These are phyloP conservation scores for Fraxinus floribunda DNA, from an alignment of 305 asterid genomes.

Conservation along the genomic window DNA sequence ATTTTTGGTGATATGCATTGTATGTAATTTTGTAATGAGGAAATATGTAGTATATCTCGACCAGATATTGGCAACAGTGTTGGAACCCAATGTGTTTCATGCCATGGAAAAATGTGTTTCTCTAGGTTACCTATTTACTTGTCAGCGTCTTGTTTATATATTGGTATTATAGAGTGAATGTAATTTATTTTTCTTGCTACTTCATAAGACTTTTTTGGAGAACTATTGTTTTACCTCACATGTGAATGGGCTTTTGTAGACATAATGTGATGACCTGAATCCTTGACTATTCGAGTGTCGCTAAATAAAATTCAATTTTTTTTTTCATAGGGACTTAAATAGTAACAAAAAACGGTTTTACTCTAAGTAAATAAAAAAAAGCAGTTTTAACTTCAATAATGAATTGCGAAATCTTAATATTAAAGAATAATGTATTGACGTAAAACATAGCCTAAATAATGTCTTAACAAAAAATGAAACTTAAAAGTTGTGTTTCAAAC, in stretches of 20 bases:
- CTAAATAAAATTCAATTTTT: no score
- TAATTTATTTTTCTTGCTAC: neutral
- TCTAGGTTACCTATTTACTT: conserved; percentile 1
- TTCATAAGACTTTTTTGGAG: neutral
- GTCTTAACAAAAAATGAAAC: no score
- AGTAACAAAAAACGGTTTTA: no score
- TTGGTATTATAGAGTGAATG: neutral
- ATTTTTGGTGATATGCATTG: conserved; percentile 51
- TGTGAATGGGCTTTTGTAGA: neutral
- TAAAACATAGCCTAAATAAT: no score
- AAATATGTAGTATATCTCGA: conserved; percentile 62
- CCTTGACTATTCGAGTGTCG: no score
- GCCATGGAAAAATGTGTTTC: conserved; percentile 23
- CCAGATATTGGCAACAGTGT: conserved; percentile 42
- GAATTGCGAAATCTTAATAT: no score
- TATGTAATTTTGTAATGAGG: conserved; percentile 46
- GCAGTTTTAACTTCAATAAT: no score
- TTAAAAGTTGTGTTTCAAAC: no score
- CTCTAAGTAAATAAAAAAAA: no score
- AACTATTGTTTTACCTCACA: neutral
- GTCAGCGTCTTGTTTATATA: neutral
- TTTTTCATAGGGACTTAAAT: no score
- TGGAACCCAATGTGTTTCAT: conserved; percentile 29
- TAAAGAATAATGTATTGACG: no score
- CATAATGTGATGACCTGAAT: no score